These are phyloP conservation scores for Blastocystis sp. DNA, from an alignment of 352 stramenopile genomes.

Conservation along the genomic window DNA sequence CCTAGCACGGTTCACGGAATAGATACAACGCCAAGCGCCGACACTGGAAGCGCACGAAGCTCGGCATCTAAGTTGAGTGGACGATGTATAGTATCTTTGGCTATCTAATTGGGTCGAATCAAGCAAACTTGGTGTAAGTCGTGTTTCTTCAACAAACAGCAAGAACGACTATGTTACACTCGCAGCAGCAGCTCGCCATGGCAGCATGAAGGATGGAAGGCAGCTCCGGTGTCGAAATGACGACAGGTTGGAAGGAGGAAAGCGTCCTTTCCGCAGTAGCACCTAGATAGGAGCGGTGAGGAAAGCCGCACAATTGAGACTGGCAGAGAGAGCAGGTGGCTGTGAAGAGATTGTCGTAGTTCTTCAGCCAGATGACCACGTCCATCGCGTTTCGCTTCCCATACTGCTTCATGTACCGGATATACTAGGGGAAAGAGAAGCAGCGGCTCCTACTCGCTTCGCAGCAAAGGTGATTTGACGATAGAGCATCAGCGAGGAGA, in stretches of 20 bases:
- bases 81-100: slow-evolving; percentile 78
- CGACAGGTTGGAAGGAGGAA: not conserved
- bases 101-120: slow-evolving; percentile 38
- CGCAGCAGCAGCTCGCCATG: not conserved
- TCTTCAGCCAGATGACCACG: not conserved
- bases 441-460: not conserved
- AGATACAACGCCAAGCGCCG: slow-evolving; percentile 99
- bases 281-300: not conserved
- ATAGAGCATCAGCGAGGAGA: not conserved
- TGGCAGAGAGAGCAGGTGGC: not conserved
- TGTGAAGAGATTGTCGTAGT: slow-evolving; percentile 17
- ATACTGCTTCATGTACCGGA: not conserved
- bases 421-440: slow-evolving; percentile 4
- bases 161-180: not conserved
- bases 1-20: not conserved
- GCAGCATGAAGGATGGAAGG: slow-evolving; percentile 2
- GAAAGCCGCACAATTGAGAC: not conserved
- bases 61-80: not conserved
- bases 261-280: not conserved
- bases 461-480: slow-evolving; percentile 9
- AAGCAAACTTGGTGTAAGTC: not conserved
- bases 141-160: slow-evolving; percentile 2
- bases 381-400: not conserved
- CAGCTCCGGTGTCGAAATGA: slow-evolving; percentile 25
- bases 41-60: slow-evolving; percentile 74